Evolutionary conservation across 768 basidiomycete genomes (phyloP).

Genomic region (Podaxis sp.): DNA sequence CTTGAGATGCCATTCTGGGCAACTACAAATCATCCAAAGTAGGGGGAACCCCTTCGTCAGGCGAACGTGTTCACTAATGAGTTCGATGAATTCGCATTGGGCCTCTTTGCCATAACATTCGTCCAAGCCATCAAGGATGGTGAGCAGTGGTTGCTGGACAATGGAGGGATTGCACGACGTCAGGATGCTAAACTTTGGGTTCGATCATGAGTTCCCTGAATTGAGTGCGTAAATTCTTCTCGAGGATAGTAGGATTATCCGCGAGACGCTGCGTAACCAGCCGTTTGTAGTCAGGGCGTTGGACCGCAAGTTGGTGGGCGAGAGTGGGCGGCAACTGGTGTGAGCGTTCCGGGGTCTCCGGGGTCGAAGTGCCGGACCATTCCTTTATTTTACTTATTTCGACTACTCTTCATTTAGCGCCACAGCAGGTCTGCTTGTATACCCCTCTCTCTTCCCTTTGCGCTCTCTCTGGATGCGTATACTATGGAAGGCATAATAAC

Average conservation of each 20-base stretch:
- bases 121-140: neutral
- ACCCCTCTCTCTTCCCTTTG: neutral
- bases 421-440: neutral
- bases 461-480: neutral
- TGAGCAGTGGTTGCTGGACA: neutral
- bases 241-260: neutral
- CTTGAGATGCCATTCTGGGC: neutral
- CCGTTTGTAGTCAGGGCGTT: neutral
- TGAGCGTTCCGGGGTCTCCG: neutral
- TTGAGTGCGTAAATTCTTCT: neutral
- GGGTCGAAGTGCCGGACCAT: neutral
- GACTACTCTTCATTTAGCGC: neutral
- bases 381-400: neutral
- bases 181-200: neutral
- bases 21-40: slow-evolving; percentile 1
- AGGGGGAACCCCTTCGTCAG: neutral
- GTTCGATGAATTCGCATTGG: neutral
- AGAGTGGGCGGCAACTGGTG: neutral
- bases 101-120: neutral
- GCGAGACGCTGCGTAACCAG: neutral
- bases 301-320: neutral
- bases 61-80: neutral
- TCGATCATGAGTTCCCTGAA: neutral
- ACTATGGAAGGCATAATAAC: neutral
- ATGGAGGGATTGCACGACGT: neutral